Conservation (phyloP, 164 flowering plant genomes). For the Dillenia suffruticosa region DNA sequence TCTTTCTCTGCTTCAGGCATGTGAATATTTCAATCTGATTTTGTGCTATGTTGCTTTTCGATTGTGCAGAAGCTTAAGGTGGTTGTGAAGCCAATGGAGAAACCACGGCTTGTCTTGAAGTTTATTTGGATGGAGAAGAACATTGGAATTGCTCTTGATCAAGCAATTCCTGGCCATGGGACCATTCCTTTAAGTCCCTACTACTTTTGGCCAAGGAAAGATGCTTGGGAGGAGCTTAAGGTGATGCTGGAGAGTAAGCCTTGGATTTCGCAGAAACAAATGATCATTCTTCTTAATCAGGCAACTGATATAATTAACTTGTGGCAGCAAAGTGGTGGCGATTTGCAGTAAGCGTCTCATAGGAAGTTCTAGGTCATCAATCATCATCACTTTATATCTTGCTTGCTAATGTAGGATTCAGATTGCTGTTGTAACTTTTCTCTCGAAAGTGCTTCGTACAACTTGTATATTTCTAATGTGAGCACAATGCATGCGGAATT, state of each 20-base stretch:
- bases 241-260: slow-evolving; percentile 77
- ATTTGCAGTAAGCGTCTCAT: slow-evolving; percentile 22
- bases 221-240: slow-evolving; percentile 98
- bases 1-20: too few relatives aligned
- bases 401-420: too few relatives aligned
- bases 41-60: too few relatives aligned
- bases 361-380: too few relatives aligned
- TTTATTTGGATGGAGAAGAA: slow-evolving; percentile 97
- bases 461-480: too few relatives aligned
- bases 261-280: slow-evolving; percentile 88
- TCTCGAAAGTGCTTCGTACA: too few relatives aligned
- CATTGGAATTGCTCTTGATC: slow-evolving; percentile 82
- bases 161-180: slow-evolving; percentile 80
- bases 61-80: slow-evolving; percentile 46
- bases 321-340: slow-evolving; percentile 96
- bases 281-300: slow-evolving; percentile 89
- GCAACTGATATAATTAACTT: slow-evolving; percentile 94
- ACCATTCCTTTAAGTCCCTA: slow-evolving; percentile 92
- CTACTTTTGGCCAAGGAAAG: slow-evolving; percentile 96
- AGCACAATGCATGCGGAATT: too few relatives aligned
- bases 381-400: too few relatives aligned
- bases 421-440: too few relatives aligned
- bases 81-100: slow-evolving; percentile 59
- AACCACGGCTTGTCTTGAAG: slow-evolving; percentile 81
- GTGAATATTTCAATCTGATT: too few relatives aligned